Percentiles rank a stretch among this genome's conserved stretches.
These are phyloP conservation scores for Bruguiera hainesii DNA, from an alignment of 441 rosid species.

Conservation along the genomic window DNA sequence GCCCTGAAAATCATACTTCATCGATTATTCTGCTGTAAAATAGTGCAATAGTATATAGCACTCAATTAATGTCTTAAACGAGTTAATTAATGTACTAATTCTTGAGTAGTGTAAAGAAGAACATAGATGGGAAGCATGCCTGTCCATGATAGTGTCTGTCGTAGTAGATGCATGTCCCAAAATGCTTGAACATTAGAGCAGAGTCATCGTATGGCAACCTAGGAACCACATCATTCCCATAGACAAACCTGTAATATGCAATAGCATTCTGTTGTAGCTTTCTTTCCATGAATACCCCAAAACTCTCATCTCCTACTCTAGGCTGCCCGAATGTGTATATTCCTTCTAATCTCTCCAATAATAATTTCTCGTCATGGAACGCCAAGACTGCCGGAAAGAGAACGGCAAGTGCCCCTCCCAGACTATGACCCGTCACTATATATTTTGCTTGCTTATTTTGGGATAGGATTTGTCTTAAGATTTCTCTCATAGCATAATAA, in stretches of 20 bases:
- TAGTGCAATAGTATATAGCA: too few relatives aligned
- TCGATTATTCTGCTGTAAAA: too few relatives aligned
- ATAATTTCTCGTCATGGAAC: conserved; percentile 39
- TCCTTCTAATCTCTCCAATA: conserved; percentile 52
- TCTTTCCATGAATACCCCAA: conserved; percentile 46
- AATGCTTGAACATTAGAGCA: conserved; percentile 67
- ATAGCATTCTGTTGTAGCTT: conserved; percentile 29
- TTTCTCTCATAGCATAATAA: conserved; percentile 48
- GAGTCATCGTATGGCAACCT: conserved; percentile 61
- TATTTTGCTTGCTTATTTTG: conserved; percentile 30
- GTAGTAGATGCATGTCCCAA: conserved; percentile 53
- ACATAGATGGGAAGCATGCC: conserved; percentile 25
- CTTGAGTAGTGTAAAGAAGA: not conserved
- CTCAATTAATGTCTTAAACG: not conserved
- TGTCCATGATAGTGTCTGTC: conserved; percentile 39
- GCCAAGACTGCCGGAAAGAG: conserved; percentile 48
- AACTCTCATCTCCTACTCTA: conserved; percentile 54
- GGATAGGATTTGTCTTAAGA: conserved; percentile 30
- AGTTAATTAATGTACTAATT: not conserved
- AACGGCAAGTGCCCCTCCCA: conserved; percentile 69
- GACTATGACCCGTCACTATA: conserved; percentile 65
- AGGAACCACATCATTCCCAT: conserved; percentile 60
- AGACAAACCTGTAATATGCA: conserved; percentile 50
- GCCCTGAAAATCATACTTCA: too few relatives aligned
- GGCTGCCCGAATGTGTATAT: conserved; percentile 76